Evolutionary conservation across 164 flowering plant species (phyloP), one percentile per base, ranked within the genome.

Genomic region (Hamamelis virginiana): DNA sequence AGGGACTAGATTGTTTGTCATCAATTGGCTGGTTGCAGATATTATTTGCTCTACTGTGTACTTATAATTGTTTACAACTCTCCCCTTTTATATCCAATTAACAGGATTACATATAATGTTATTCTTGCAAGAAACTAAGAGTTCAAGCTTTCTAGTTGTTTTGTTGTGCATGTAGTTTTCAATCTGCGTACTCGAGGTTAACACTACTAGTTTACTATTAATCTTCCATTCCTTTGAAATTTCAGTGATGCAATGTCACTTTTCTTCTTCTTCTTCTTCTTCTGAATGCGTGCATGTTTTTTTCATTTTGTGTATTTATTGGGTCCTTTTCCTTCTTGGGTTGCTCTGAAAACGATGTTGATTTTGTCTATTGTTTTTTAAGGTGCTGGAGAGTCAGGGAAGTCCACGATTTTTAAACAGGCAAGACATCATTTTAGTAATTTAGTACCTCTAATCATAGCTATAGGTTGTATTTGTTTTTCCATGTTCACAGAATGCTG

Each of bases 301-400:
- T 25, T 25, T 53, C 6, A 25, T 45, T 25, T 9, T 45, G 14
- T 22, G 15, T 18, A 14, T 28, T 14, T 41, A 4, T 21, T 14
- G 45, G 25, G 16, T n/a, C 8, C 21, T 3, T 22, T n/a, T 22
- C 18, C 1, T 63, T 9, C 18, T 48, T 52, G 4, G 57, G 0
- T 61, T 8, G 14, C n/a, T 22, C 38, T 23, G 26, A 48, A 55
- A 19, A 13, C 58, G 44, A 65, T 21, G 1, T 28, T 33, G 15
- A 28, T 33, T n/a, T 18, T 33, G 66, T 15, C 19, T 56, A 33
- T 62, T 46, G 21, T 33, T 73, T 22, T 65, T 56, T 44, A 68
- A 96, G 99, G 99, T 65, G 85, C 97, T 76, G 98, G 96, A 72
- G 99, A 96, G 72, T 96, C 99, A 0, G 99, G 98, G 65, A 96